Conservation (phyloP, 1,284 basidiomycete species). For the Rhodotorula sp. region DNA sequence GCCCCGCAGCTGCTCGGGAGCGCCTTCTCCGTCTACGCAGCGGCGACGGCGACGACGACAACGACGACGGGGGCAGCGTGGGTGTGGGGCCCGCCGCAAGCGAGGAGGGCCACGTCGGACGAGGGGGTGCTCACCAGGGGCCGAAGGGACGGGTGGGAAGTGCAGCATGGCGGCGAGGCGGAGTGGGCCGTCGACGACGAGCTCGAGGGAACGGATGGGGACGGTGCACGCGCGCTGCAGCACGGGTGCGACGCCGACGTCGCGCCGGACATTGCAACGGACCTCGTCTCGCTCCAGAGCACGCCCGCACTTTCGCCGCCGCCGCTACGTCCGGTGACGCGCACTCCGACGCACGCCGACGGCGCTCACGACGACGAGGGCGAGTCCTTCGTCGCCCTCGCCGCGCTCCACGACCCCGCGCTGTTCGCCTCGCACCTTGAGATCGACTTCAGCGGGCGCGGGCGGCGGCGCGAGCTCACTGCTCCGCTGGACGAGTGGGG, state of each 20-base stretch:
- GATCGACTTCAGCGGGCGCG: not conserved
- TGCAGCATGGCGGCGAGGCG: too few species aligned
- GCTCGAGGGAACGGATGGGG: too few species aligned
- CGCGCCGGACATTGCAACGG: too few species aligned
- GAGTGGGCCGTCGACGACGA: too few species aligned
- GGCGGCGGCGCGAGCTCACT: not conserved
- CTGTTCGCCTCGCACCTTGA: not conserved
- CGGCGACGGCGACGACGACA: not conserved
- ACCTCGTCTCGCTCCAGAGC: too few species aligned
- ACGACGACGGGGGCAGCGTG: not conserved
- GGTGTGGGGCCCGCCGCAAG: not conserved
- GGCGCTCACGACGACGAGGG: not conserved
- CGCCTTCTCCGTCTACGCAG: too few species aligned
- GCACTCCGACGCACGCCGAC: too few species aligned
- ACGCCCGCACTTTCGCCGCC: too few species aligned
- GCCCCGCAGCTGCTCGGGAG: too few species aligned
- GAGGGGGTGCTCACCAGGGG: not conserved
- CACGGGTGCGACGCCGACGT: too few species aligned
- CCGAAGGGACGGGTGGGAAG: not conserved
- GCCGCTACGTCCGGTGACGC: not conserved
- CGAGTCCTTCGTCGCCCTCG: constrained; percentile 9
- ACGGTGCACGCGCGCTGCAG: too few species aligned
- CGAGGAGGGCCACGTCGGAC: not conserved
- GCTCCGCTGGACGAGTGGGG: not conserved
- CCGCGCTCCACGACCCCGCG: constrained; percentile 3